Evolutionary conservation across 345 rosid species (phyloP), one percentile per base, ranked within the genome.

Genomic region (Erodium maritimum): DNA sequence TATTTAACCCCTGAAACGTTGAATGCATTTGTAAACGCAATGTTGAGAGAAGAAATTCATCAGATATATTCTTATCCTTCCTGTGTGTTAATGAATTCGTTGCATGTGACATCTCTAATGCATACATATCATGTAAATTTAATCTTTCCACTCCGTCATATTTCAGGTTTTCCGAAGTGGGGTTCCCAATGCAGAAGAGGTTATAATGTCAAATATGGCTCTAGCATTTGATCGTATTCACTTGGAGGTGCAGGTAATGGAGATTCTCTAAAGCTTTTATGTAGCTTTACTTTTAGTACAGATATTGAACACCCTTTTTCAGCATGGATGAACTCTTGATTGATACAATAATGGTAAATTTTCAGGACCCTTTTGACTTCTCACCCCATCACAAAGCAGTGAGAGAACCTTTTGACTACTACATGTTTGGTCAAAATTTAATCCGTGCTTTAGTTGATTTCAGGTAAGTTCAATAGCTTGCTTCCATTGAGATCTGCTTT

Each of bases 351-450:
- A 53, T 65, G n/a, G n/a, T n/a, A n/a, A 24, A 17, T 50, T 74
- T 75, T 58, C 94, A 93, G 99, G 89, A 85, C 19, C 86, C 90
- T 58, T 88, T 76, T 73, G 77, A 71, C 68, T 88, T 93, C 71
- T 61, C 74, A 23, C 89, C 95, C 21, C 74, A 84, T 75, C 99
- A 88, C 77, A 81, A 84, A 77, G 95, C 95, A 60, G 19, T 85
- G 70, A 73, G 95, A 65, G 83, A 86, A 71, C 99, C 99, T 55
- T 86, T 88, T 71, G 99, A 93, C 80, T 93, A 93, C 75, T 93
- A 79, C 72, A 69, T 75, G 72, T 83, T 93, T 81, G 99, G 91
- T 66, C 96, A 93, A 73, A 93, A 86, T 55, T 93, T 86, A 69
- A 79, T 93, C 54, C 84, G 95, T 23, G 95, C 95, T 55, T 70